Base-by-base conservation (phyloP, 1,139 yeast genomes). In the Suhomyces bribrorum region DNA sequence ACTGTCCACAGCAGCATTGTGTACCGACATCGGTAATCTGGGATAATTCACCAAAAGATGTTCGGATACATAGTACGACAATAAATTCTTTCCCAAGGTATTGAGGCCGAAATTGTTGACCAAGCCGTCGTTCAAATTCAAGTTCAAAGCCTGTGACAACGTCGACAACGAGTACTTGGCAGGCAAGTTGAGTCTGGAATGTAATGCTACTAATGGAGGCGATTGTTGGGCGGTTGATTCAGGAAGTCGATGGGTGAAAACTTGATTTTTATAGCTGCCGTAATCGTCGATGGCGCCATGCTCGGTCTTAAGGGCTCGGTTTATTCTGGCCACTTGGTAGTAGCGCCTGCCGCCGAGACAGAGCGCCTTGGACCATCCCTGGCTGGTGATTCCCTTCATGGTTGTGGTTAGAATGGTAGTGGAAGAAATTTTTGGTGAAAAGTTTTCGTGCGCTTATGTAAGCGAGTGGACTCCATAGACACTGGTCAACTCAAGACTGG, bases 81-180 rank as follows among this genome's bases (percentile, higher is more conserved):
- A 67, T 38, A 92, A 67, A 44, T 83, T 79, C 56, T 83, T 81
- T 38, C 98, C 98, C 55, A 90, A 81, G 13, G 80, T 76, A 43
- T 84, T 79, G 59, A 90, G 75, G n/a, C 95, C 94, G 44, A 73
- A 75, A 60, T 90, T 90, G 62, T 86, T 86, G 27, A 81, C 83
- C 46, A 74, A 73, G 24, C 79, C 76, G 51, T 39, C 63, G 49
- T 44, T 69, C 47, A 49, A 59, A 55, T 60, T 57, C 66, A 61
- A 66, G 47, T 70, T 85, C 50, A 92, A 74, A 37, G 95, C 79
- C 54, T 90, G 85, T 0, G 96, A 90, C 48, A 92, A 71, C 1
- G 94, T 81, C 15, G 89, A 73, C 39, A 75, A 72, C 45, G 81
- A 62, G 54, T 79, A 85, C 9, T 64, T 54, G 20, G 66, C 52